Conservation (phyloP, 108 stramenopile species). For the Craspedostauros australis region DNA sequence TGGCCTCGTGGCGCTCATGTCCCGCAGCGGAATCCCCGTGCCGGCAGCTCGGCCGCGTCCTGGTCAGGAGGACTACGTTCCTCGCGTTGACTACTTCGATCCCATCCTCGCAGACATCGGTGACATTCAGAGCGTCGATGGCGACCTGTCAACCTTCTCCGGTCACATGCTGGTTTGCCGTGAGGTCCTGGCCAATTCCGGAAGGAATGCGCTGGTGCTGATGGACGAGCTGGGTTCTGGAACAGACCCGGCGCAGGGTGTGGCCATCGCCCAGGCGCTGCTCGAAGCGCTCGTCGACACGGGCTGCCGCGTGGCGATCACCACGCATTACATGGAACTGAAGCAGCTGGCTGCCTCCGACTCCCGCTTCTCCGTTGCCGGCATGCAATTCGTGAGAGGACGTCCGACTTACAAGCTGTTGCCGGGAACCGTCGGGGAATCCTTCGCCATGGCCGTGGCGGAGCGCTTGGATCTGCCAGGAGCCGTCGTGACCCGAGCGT, state of each 20-base stretch:
- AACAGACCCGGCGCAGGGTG: constrained; percentile 93
- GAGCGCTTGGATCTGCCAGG: constrained; percentile 70
- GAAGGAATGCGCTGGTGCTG: constrained; percentile 71
- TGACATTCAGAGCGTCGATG: constrained; percentile 87
- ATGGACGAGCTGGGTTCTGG: constrained; percentile 95
- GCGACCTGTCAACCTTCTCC: constrained; percentile 91
- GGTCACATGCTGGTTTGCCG: constrained; percentile 88
- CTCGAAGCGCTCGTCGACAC: constrained; percentile 83
- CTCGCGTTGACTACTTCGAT: constrained; percentile 80
- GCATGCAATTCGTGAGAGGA: constrained; percentile 89
- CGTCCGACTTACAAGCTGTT: constrained; percentile 86
- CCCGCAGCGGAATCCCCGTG: constrained; percentile 83
- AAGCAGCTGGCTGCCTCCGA: constrained; percentile 89
- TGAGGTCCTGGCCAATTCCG: constrained; percentile 63
- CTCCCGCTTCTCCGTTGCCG: constrained; percentile 78
- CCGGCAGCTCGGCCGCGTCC: constrained; percentile 38
- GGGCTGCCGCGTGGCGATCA: constrained; percentile 84
- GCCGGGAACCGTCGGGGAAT: constrained; percentile 89
- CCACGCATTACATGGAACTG: constrained; percentile 89
- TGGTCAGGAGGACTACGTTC: constrained; percentile 25
- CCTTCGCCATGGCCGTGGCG: constrained; percentile 86
- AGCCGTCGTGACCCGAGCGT: constrained; percentile 66
- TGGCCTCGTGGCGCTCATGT: constrained; percentile 86
- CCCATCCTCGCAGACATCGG: constrained; percentile 93
- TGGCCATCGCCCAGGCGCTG: constrained; percentile 90